These are phyloP conservation scores for Cymbomonas tetramitiformis DNA, from an alignment of 139 green algal genomes.

Conservation along the genomic window DNA sequence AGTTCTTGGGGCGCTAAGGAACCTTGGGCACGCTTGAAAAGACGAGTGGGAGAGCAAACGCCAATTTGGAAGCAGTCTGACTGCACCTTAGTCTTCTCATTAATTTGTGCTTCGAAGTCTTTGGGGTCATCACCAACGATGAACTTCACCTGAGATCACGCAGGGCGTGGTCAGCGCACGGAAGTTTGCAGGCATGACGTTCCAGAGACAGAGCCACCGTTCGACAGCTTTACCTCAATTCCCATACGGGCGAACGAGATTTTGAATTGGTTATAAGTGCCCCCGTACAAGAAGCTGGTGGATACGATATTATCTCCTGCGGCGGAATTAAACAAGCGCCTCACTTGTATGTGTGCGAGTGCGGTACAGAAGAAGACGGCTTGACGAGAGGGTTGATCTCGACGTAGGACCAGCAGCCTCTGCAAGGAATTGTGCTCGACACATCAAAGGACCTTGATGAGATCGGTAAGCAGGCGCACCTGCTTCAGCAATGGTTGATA, in stretches of 20 bases:
- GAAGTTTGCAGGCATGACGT: too few species aligned
- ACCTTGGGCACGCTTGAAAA: too few species aligned
- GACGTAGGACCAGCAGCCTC: constrained; percentile 1
- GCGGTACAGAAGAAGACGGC: not conserved
- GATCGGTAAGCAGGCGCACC: too few species aligned
- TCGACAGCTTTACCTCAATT: constrained; percentile 16
- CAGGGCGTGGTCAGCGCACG: too few species aligned
- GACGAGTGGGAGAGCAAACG: too few species aligned
- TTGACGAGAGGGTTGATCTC: constrained; percentile 2
- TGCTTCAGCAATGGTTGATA: constrained; percentile 8
- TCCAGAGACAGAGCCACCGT: too few species aligned
- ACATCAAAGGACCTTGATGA: too few species aligned
- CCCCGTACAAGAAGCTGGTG: constrained; percentile 11
- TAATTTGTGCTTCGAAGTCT: constrained; percentile 6
- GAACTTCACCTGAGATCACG: too few species aligned
- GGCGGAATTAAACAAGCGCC: too few species aligned
- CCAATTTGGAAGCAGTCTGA: too few species aligned
- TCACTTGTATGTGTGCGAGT: constrained; percentile 9
- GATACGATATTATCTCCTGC: constrained; percentile 16
- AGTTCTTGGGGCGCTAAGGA: too few species aligned
- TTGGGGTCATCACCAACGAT: constrained; percentile 11
- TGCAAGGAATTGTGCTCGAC: too few species aligned
- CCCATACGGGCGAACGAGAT: constrained; percentile 6
- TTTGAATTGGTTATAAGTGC: constrained; percentile 22
- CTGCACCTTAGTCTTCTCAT: constrained; percentile 10